phyloP scores from a whole-genome alignment of 2,329 filamentous ascomycete genomes.

The Xylaria sp. region DNA sequence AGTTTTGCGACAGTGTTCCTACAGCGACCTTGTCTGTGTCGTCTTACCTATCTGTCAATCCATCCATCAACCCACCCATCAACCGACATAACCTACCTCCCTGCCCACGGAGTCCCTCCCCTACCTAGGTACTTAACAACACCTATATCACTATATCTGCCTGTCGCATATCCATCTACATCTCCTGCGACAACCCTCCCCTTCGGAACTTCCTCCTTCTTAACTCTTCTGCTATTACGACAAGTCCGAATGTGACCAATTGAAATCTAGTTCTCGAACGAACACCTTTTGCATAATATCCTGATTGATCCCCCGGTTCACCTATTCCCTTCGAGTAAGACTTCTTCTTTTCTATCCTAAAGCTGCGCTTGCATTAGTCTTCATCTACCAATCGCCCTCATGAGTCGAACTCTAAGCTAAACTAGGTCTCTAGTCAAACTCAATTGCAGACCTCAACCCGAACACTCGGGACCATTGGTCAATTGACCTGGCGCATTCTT shows the following conservation, averaged over 20 bases:
- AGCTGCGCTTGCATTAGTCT: constrained; percentile 2
- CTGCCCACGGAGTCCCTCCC: no score
- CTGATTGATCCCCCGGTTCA: constrained; percentile 1
- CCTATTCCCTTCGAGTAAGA: background rate
- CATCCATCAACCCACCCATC: background rate
- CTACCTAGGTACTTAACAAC: background rate
- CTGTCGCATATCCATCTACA: constrained; percentile 17
- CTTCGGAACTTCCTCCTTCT: constrained; percentile 30
- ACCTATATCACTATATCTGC: constrained; percentile 34
- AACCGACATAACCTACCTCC: no score
- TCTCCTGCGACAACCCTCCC: constrained; percentile 27
- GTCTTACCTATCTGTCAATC: constrained; percentile 25
- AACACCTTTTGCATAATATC: constrained; percentile 14
- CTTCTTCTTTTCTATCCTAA: background rate
- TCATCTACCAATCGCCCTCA: background rate
- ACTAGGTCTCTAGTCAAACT: constrained; percentile 25
- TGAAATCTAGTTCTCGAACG: constrained; percentile 9
- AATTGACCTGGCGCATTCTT: constrained; percentile 15
- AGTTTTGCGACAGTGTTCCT: constrained; percentile 39
- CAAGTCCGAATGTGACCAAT: constrained; percentile 25
- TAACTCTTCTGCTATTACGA: constrained; percentile 26
- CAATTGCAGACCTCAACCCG: constrained; percentile 25
- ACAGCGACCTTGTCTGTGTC: constrained; percentile 36
- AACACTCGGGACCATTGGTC: constrained; percentile 13
- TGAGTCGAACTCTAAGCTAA: constrained; percentile 19